Evolutionary conservation across 2,329 filamentous ascomycete genomes (phyloP), one percentile per base, ranked within the genome.

Genomic region (Aschersonia sp.): DNA sequence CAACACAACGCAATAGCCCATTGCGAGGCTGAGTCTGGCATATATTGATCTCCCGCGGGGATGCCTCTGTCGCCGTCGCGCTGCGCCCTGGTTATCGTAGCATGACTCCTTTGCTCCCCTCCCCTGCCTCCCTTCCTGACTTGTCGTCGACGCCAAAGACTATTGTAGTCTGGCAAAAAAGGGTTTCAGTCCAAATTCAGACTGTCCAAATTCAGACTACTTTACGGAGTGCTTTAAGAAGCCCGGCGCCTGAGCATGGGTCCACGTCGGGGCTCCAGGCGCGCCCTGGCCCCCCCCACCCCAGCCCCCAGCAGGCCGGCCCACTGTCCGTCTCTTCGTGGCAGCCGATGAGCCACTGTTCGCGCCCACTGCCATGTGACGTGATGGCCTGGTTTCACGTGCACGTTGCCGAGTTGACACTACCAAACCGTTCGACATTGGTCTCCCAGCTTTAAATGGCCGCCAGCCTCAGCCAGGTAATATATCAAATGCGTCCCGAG

Each of bases 361-460:
- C 35, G 29, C 47, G 40, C 20, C 44, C 30, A 35, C 20, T 50
- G 44, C 46, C 49, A 48, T 50, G 49, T 48, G 46, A 48, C 48
- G 49, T 48, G 46, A 48, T 10, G 46, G 29, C 42, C 6, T 30
- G 28, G 9, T 48, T 50, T 50, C 49, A 50, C 49, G 49, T 50
- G 49, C 46, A 46, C 46, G 38, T 45, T 7, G 44, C 44, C 35
- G 40, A 51, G 46, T 44, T 46, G 49, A 44, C 49, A 48, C 46
- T 38, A 44, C 49, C 46, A 41, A 45, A 28, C 38, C 28, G 47
- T 44, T 45, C 12, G 48, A 41, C 12, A 47, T 47, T 47, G 42
- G 5, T 12, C 29, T 41, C 35, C 32, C 43, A 38, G 32, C 10
- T 38, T 10, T 38, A 38, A 38, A 20, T 20, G 32, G 32, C 32